A percentile compares a stretch with the other conserved stretches of the same genome.
These are phyloP conservation scores for Bipolaris bicolor DNA, from an alignment of 2,329 filamentous ascomycete species.

Conservation along the genomic window DNA sequence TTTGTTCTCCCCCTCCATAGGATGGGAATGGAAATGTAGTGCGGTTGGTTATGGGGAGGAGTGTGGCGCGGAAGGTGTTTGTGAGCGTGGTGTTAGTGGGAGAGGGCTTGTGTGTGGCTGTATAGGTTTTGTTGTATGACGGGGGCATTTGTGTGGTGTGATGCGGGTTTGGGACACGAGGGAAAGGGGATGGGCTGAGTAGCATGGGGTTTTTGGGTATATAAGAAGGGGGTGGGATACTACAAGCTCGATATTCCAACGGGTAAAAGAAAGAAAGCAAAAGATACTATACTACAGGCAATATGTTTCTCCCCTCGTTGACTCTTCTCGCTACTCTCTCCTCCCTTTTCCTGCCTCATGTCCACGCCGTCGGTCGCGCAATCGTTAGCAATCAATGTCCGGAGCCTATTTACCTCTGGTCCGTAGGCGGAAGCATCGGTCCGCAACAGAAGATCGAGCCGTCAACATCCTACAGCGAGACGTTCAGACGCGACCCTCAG, in stretches of 20 bases:
- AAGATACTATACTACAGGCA: background rate
- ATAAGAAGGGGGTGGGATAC: no score
- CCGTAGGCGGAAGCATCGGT: conserved; percentile 30
- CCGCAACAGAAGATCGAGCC: conserved; percentile 23
- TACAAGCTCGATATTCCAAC: background rate
- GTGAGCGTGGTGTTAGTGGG: no score
- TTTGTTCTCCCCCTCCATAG: no score
- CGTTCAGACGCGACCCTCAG: conserved; percentile 25
- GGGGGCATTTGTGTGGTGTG: no score
- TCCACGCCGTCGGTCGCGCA: conserved; percentile 34
- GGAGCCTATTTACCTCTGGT: conserved; percentile 38
- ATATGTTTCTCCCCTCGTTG: background rate
- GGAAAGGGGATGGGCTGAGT: no score
- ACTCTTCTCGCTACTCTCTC: background rate
- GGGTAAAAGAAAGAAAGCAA: background rate
- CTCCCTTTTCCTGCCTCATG: conserved; percentile 8
- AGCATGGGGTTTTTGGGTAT: no score
- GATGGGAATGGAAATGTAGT: no score
- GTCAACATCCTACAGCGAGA: conserved; percentile 37
- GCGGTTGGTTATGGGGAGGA: no score
- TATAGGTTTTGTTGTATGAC: no score
- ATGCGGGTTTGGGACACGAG: no score
- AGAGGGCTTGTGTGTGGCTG: no score
- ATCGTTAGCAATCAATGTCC: conserved; percentile 44
- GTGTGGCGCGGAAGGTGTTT: no score